Conservation (phyloP, 2,329 filamentous ascomycete genomes). For the Neopestalotiopsis clavispora region DNA sequence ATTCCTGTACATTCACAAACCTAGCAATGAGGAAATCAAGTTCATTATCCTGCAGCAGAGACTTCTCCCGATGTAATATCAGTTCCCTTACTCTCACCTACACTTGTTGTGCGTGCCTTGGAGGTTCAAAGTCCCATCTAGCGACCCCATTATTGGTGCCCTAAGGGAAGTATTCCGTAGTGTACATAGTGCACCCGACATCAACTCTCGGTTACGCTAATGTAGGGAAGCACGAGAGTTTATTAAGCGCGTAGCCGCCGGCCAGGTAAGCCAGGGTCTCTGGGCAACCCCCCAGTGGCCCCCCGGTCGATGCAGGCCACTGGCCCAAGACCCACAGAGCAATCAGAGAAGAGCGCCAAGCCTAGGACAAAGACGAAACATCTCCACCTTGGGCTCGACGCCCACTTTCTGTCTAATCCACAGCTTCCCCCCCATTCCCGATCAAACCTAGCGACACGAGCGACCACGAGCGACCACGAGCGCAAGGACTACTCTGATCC, state of each 20-base stretch:
- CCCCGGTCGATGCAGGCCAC: neutral
- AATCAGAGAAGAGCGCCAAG: conserved; percentile 9
- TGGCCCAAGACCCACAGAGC: neutral
- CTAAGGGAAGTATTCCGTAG: too few relatives aligned
- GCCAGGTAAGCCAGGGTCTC: neutral
- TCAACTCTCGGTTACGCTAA: neutral
- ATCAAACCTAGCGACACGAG: conserved; percentile 11
- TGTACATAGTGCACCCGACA: too few relatives aligned
- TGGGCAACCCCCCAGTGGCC: neutral
- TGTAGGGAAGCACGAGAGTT: neutral
- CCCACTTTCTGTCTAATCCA: neutral
- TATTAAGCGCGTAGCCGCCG: conserved; percentile 14
- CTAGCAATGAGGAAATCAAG: too few relatives aligned
- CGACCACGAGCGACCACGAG: conserved; percentile 1
- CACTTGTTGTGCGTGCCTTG: too few relatives aligned
- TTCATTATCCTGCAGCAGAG: too few relatives aligned
- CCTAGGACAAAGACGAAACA: conserved; percentile 7
- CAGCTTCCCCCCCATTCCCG: conserved; percentile 15
- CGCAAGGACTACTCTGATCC: neutral
- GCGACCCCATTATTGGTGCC: too few relatives aligned
- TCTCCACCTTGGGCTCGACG: conserved; percentile 1
- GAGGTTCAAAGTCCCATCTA: too few relatives aligned
- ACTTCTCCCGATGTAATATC: too few relatives aligned
- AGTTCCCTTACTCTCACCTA: too few relatives aligned
- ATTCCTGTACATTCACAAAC: neutral